phyloP scores from a whole-genome alignment of 257 asterid species.

The Solanum corneliomulleri region DNA sequence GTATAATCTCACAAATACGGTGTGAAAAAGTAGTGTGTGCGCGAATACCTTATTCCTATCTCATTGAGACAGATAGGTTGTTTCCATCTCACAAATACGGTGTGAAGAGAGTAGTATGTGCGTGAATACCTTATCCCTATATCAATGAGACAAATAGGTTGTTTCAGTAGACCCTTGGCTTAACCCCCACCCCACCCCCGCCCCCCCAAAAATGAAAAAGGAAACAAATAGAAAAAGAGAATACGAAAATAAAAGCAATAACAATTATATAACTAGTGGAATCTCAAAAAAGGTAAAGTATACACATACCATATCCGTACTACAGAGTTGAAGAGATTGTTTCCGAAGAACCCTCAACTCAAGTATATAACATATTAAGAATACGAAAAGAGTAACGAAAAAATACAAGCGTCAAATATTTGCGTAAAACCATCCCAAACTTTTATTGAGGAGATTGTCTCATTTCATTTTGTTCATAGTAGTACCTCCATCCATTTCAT shows the following conservation, averaged over 20 bases:
- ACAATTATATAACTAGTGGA: not conserved
- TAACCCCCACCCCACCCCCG: not conserved
- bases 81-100: not conserved
- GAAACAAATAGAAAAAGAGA: fast-evolving
- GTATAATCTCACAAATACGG: not conserved
- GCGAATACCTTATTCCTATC: not conserved
- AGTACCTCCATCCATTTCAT: not conserved
- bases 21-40: fast-evolving
- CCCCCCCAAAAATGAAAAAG: no score
- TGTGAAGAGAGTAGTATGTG: not conserved
- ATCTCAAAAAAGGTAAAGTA: no score
- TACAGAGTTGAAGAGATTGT: no score
- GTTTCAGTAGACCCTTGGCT: fast-evolving
- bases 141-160: not conserved
- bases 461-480: not conserved
- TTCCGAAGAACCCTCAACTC: not conserved
- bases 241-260: not conserved
- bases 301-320: not conserved
- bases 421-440: not conserved
- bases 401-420: not conserved
- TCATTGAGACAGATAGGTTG: not conserved
- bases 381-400: no score
- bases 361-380: no score
- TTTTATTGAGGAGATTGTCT: not conserved
- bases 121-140: not conserved